A percentile compares a stretch with the other conserved stretches of the same genome.
phyloP scores from a whole-genome alignment of 345 rosid species.

The Salix arbutifolia region DNA sequence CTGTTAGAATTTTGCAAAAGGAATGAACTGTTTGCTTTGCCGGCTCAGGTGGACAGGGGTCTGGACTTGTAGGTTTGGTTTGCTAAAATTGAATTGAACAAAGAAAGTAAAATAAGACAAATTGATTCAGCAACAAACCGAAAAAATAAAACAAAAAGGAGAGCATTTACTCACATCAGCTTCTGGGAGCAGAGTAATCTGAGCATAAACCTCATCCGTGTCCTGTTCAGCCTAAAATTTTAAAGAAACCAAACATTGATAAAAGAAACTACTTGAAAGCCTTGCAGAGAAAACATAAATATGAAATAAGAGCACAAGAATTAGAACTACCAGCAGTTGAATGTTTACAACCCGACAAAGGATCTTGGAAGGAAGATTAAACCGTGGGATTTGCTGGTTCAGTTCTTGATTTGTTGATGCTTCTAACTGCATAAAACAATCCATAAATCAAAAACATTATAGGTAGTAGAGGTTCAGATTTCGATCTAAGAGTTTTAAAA shows the following conservation, averaged over 20 bases:
- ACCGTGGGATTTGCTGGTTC: slow-evolving; percentile 65
- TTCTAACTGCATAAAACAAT: slow-evolving; percentile 50
- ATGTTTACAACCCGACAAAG: slow-evolving; percentile 75
- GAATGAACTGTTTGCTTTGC: slow-evolving; percentile 54
- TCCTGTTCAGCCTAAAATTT: slow-evolving; percentile 83
- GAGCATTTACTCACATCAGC: slow-evolving; percentile 41
- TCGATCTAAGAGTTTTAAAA: not conserved
- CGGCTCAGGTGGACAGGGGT: slow-evolving; percentile 39
- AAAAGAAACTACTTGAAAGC: not conserved
- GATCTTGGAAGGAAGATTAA: slow-evolving; percentile 68
- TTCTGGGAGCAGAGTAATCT: slow-evolving; percentile 72
- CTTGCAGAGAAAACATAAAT: not conserved
- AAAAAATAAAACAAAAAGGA: not conserved
- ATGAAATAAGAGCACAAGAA: not conserved
- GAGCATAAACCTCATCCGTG: slow-evolving; percentile 95
- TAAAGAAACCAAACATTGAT: not conserved
- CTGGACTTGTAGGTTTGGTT: slow-evolving; percentile 53
- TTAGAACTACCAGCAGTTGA: slow-evolving; percentile 52
- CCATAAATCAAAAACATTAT: slow-evolving; percentile 10
- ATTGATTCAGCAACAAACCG: not conserved
- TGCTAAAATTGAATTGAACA: slow-evolving; percentile 27
- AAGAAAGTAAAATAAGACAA: not conserved
- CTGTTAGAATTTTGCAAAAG: slow-evolving; percentile 85
- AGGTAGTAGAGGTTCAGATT: not conserved
- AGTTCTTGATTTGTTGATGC: slow-evolving; percentile 79